These are phyloP conservation scores for Claviceps lovelessii DNA, from an alignment of 2,329 filamentous ascomycete species.

Conservation along the genomic window DNA sequence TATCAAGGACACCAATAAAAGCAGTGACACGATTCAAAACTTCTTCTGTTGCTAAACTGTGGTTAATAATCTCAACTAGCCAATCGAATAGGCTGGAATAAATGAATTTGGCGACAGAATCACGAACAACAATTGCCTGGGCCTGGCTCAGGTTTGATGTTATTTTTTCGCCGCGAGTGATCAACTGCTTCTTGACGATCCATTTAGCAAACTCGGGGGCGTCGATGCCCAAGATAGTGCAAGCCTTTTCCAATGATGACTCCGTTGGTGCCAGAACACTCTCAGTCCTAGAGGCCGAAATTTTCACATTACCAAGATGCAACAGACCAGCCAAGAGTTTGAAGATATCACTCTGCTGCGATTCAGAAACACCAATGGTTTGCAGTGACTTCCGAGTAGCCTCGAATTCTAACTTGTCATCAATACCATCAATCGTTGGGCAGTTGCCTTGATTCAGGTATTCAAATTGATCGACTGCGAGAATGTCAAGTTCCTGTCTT, in stretches of 20 bases:
- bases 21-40: slow-evolving; percentile 69
- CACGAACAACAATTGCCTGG: slow-evolving; percentile 84
- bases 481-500: slow-evolving; percentile 62
- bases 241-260: slow-evolving; percentile 68
- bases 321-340: slow-evolving; percentile 77
- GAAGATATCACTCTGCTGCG: slow-evolving; percentile 75
- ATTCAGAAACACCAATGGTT: slow-evolving; percentile 67
- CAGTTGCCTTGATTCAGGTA: slow-evolving; percentile 93
- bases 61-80: slow-evolving; percentile 95
- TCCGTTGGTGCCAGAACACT: slow-evolving; percentile 70
- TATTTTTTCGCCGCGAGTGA: slow-evolving; percentile 94
- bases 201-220: slow-evolving; percentile 80
- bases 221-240: slow-evolving; percentile 76
- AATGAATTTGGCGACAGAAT: slow-evolving; percentile 96
- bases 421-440: slow-evolving; percentile 81
- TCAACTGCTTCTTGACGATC: slow-evolving; percentile 97
- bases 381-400: slow-evolving; percentile 74
- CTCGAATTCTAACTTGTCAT: slow-evolving; percentile 87
- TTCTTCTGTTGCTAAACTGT: slow-evolving; percentile 74
- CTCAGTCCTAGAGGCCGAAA: slow-evolving; percentile 77
- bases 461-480: slow-evolving; percentile 80
- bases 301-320: slow-evolving; percentile 93
- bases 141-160: slow-evolving; percentile 88
- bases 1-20: slow-evolving; percentile 97
- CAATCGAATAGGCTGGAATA: slow-evolving; percentile 98